A percentile compares a stretch with the other conserved stretches of the same genome.
Conservation (phyloP, 1,284 basidiomycete species). For the Chalciporus sp. region DNA sequence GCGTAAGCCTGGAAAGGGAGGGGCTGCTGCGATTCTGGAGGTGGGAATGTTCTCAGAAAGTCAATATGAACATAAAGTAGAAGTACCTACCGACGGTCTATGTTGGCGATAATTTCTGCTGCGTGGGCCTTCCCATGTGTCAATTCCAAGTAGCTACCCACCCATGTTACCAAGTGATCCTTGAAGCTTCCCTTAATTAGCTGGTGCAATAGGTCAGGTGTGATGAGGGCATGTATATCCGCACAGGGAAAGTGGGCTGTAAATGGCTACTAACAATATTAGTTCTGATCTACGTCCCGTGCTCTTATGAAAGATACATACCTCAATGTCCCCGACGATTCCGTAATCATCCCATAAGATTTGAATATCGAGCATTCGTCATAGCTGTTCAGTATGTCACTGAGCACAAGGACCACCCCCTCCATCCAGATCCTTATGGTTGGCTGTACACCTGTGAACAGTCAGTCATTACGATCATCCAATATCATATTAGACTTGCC, state of each 20-base stretch:
- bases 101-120: constrained; percentile 5
- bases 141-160: no score
- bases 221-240: constrained; percentile 8
- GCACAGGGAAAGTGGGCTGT: constrained; percentile 8
- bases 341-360: constrained; percentile 2
- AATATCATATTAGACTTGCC: not conserved
- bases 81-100: constrained; percentile 1
- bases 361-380: not conserved
- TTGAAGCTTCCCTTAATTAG: constrained; percentile 2
- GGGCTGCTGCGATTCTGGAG: constrained; percentile 5
- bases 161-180: constrained; percentile 14
- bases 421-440: constrained; percentile 6
- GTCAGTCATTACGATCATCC: not conserved
- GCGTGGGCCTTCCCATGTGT: not conserved
- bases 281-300: not conserved
- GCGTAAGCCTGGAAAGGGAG: constrained; percentile 6
- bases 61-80: not conserved
- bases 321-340: not conserved
- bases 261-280: constrained; percentile 5
- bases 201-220: constrained; percentile 6
- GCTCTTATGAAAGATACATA: no score
- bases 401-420: not conserved
- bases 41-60: not conserved
- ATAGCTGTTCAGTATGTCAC: not conserved
- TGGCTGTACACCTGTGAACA: constrained; percentile 11